Percentiles rank a stretch among this genome's conserved stretches.
These are phyloP conservation scores for Agroathelia rolfsii DNA, from an alignment of 1,284 basidiomycete species.

Conservation along the genomic window DNA sequence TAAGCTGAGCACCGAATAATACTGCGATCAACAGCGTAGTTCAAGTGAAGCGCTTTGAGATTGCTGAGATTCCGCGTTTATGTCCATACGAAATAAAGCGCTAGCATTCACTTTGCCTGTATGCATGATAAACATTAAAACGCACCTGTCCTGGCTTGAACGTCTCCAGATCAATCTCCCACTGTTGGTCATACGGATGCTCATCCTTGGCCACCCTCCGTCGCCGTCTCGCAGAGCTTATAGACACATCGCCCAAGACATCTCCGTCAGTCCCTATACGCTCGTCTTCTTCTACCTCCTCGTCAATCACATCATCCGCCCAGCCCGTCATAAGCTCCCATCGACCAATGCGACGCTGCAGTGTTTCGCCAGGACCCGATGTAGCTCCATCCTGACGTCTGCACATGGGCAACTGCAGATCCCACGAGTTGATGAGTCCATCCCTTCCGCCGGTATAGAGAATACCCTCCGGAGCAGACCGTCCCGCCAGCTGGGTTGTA, in stretches of 20 bases:
- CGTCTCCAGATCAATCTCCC: conserved; percentile 60
- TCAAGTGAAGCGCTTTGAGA: too few species aligned
- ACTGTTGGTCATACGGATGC: conserved; percentile 62
- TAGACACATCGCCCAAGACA: conserved; percentile 61
- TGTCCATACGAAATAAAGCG: too few species aligned
- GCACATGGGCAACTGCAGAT: conserved; percentile 71
- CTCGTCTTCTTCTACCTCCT: conserved; percentile 47
- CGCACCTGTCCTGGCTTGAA: conserved; percentile 41
- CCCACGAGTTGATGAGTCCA: conserved; percentile 88
- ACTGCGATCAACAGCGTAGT: too few species aligned
- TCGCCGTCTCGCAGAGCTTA: conserved; percentile 25
- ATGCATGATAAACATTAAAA: too few species aligned
- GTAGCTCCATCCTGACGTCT: conserved; percentile 26
- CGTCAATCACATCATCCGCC: conserved; percentile 59
- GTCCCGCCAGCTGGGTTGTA: conserved; percentile 64
- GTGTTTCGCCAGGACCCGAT: too few species aligned
- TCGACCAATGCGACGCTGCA: conserved; percentile 23
- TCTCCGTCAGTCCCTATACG: conserved; percentile 55
- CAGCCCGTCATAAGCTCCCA: conserved; percentile 79
- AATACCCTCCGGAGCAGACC: conserved; percentile 71
- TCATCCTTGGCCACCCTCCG: too few species aligned
- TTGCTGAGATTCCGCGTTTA: too few species aligned
- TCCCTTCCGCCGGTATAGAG: conserved; percentile 91
- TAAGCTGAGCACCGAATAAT: too few species aligned
- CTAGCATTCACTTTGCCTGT: too few species aligned